Evolutionary conservation across 2,329 filamentous ascomycete genomes (phyloP).

Genomic region (Stagonosporopsis rhizophila): DNA sequence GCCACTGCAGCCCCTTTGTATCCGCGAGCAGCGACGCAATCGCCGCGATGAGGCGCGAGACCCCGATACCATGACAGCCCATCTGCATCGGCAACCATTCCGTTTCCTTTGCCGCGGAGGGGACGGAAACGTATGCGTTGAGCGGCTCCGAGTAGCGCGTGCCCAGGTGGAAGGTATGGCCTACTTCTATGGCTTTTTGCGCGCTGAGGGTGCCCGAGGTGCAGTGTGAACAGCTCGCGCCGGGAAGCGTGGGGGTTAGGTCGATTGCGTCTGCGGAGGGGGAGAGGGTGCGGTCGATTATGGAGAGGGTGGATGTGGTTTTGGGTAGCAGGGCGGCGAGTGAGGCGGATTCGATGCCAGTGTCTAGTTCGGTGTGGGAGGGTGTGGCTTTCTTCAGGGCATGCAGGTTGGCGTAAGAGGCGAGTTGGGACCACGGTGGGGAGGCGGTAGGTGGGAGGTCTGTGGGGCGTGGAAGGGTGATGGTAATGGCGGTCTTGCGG

Average conservation of each 20-base stretch:
- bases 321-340: slow-evolving; percentile 30
- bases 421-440: slow-evolving; percentile 27
- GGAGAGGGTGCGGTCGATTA: slow-evolving; percentile 33
- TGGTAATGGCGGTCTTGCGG: slow-evolving; percentile 70
- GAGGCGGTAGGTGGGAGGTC: background rate
- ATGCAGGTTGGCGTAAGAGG: slow-evolving; percentile 61
- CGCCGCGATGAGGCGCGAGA: slow-evolving; percentile 88
- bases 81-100: slow-evolving; percentile 73
- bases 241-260: slow-evolving; percentile 69
- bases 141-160: slow-evolving; percentile 85
- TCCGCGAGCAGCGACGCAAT: slow-evolving; percentile 80
- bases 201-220: slow-evolving; percentile 66
- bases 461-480: slow-evolving; percentile 41
- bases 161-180: slow-evolving; percentile 93
- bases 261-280: slow-evolving; percentile 48
- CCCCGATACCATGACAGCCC: slow-evolving; percentile 95
- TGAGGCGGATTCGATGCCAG: slow-evolving; percentile 63
- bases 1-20: slow-evolving; percentile 79
- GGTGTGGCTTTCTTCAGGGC: slow-evolving; percentile 67
- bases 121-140: slow-evolving; percentile 64
- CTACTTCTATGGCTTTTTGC: slow-evolving; percentile 83
- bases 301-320: slow-evolving; percentile 19
- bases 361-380: slow-evolving; percentile 70
- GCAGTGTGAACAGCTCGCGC: slow-evolving; percentile 78
- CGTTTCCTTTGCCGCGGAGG: slow-evolving; percentile 40